Percentiles rank a stretch among this genome's conserved stretches.
These are phyloP conservation scores for Rutstroemia sp. DNA, from an alignment of 2,329 filamentous ascomycete genomes.

Conservation along the genomic window DNA sequence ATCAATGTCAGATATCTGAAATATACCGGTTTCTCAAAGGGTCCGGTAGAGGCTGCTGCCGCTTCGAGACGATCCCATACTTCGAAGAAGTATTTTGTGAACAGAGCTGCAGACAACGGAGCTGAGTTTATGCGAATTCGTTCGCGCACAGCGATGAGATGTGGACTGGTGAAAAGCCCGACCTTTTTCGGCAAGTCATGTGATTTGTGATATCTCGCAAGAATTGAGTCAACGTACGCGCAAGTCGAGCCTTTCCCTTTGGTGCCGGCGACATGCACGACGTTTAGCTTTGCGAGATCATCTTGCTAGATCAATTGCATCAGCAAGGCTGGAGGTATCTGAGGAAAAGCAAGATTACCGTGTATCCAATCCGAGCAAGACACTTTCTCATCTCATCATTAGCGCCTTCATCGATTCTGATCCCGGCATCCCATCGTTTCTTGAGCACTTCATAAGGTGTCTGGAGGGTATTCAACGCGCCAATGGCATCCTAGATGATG, in stretches of 20 bases:
- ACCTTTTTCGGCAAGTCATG: slow-evolving; percentile 30
- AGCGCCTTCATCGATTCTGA: slow-evolving; percentile 60
- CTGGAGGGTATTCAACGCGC: slow-evolving; percentile 82
- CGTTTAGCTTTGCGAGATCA: slow-evolving; percentile 49
- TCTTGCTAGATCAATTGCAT: slow-evolving; percentile 15
- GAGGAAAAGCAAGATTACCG: slow-evolving; percentile 32
- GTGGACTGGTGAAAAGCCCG: slow-evolving; percentile 63
- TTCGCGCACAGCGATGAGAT: slow-evolving; percentile 60
- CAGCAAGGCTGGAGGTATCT: not conserved
- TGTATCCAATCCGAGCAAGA: slow-evolving; percentile 70
- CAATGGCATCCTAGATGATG: slow-evolving; percentile 65
- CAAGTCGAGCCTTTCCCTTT: slow-evolving; percentile 72
- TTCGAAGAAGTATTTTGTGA: slow-evolving; percentile 61
- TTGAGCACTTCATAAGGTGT: slow-evolving; percentile 78
- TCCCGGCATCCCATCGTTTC: slow-evolving; percentile 66
- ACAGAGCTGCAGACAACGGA: slow-evolving; percentile 50
- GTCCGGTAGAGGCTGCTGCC: slow-evolving; percentile 23
- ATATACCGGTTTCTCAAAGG: slow-evolving; percentile 43
- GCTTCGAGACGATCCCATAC: slow-evolving; percentile 51
- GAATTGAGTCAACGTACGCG: slow-evolving; percentile 57
- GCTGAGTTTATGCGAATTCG: slow-evolving; percentile 55
- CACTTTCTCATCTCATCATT: slow-evolving; percentile 76
- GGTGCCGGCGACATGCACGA: slow-evolving; percentile 67
- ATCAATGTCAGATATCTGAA: slow-evolving; percentile 58
- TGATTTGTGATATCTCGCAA: slow-evolving; percentile 41